Conservation (phyloP, 1,139 yeast genomes). For the Tardiomyces blankii region DNA sequence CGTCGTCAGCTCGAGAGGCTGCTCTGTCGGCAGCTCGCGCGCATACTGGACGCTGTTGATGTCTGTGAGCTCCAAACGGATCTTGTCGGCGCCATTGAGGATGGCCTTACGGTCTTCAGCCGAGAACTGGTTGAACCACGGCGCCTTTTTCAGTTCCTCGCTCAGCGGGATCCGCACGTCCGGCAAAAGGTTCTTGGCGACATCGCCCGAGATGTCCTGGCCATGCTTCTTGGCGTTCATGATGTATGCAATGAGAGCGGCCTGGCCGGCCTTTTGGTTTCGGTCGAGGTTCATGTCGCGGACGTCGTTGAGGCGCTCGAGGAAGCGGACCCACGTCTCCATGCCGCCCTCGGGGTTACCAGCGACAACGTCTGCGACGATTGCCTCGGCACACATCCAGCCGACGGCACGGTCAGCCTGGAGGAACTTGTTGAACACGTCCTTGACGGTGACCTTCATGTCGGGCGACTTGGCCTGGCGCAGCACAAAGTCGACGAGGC, state of each 20-base stretch:
- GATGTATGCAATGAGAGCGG: constrained; percentile 21
- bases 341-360: constrained; percentile 17
- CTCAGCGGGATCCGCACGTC: constrained; percentile 14
- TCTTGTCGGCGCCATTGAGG: constrained; percentile 10
- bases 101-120: constrained; percentile 5
- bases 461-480: too few relatives aligned
- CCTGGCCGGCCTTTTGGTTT: constrained; percentile 18
- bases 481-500: too few relatives aligned
- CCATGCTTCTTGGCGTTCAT: constrained; percentile 13
- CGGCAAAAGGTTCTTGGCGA: constrained; percentile 18
- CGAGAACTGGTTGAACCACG: constrained; percentile 7
- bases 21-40: constrained; percentile 14
- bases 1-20: constrained; percentile 15
- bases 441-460: neutral
- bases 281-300: constrained; percentile 9
- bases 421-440: constrained; percentile 10
- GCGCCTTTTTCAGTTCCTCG: constrained; percentile 11
- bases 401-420: constrained; percentile 14
- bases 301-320: constrained; percentile 15
- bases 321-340: constrained; percentile 20
- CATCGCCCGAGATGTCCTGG: constrained; percentile 11
- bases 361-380: constrained; percentile 13
- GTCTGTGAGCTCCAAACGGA: constrained; percentile 13
- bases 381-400: constrained; percentile 19
- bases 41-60: constrained; percentile 13